These are phyloP conservation scores for Atalantia buxifolia DNA, from an alignment of 345 rosid species.

Conservation along the genomic window DNA sequence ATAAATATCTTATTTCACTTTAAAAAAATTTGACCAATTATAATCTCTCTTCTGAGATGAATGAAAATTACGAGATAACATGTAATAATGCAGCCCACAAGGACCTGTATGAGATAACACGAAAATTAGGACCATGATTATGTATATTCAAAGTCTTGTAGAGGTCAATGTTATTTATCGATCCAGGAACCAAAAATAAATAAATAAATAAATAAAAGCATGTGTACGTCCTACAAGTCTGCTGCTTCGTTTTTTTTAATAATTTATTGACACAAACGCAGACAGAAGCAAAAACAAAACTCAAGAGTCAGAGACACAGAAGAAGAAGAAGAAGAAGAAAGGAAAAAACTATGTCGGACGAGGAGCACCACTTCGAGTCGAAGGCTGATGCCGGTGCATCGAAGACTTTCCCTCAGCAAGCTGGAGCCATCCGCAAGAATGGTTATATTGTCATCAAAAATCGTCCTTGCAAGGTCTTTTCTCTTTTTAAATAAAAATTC, in stretches of 20 bases:
- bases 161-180: background rate
- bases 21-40: too few species aligned
- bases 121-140: too few species aligned
- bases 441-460: conserved; percentile 57
- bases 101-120: background rate
- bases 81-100: background rate
- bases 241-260: conserved; percentile 1
- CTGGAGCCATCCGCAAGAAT: conserved; percentile 60
- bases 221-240: background rate
- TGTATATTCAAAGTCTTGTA: background rate
- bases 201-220: background rate
- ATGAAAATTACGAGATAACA: background rate
- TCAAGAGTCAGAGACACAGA: background rate
- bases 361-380: conserved; percentile 60
- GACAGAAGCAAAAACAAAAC: background rate
- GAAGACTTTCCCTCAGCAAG: conserved; percentile 64
- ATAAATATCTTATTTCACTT: too few species aligned
- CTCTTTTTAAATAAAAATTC: background rate
- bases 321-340: background rate
- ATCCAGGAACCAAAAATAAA: background rate
- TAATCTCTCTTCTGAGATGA: too few species aligned
- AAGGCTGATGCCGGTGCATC: conserved; percentile 70
- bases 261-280: background rate
- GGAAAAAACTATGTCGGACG: conserved; percentile 47
- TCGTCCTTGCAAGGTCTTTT: conserved; percentile 60